phyloP scores from a whole-genome alignment of 345 rosid genomes.

The Populus alba region DNA sequence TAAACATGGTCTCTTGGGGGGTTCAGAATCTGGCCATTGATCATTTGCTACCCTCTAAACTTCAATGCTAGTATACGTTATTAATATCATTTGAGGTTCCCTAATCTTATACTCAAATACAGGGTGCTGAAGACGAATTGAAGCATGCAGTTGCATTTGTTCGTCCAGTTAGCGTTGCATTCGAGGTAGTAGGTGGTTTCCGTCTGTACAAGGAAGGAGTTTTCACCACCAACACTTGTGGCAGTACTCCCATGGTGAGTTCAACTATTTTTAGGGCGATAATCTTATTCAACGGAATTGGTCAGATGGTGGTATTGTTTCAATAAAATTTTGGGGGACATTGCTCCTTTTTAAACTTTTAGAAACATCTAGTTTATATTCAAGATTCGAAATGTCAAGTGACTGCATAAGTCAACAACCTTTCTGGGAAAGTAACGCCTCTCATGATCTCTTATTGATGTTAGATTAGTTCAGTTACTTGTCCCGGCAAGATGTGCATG shows the following conservation, averaged over 20 bases:
- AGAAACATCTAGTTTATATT: background rate
- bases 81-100: background rate
- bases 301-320: too few relatives aligned
- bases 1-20: too few relatives aligned
- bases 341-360: too few relatives aligned
- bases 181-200: conserved; percentile 66
- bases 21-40: too few relatives aligned
- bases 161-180: conserved; percentile 92
- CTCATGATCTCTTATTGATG: background rate
- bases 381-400: background rate
- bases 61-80: background rate
- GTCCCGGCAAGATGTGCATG: background rate
- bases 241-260: conserved; percentile 69
- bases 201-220: conserved; percentile 75
- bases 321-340: too few relatives aligned
- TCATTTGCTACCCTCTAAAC: background rate
- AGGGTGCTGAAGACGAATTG: conserved; percentile 93
- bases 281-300: too few relatives aligned
- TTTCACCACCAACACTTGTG: conserved; percentile 64
- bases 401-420: background rate
- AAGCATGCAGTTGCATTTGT: conserved; percentile 86
- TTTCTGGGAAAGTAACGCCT: background rate
- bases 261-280: background rate
- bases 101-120: conserved; percentile 13
- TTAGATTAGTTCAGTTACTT: background rate